Evolutionary conservation across 1,139 yeast species (phyloP), one percentile per base, ranked within the genome.

Genomic region (Yamadazyma jaroonii): DNA sequence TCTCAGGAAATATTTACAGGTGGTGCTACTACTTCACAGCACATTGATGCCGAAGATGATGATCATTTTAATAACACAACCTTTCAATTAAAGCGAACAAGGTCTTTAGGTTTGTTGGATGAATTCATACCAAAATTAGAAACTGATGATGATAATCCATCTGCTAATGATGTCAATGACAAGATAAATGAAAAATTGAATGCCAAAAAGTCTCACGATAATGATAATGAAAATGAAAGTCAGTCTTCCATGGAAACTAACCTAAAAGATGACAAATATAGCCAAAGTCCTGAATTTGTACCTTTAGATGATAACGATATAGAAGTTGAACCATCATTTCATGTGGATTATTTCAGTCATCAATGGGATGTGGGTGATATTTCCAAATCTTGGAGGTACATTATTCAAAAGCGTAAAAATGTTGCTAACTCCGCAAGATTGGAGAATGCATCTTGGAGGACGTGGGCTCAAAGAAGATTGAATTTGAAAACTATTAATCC

Each of bases 321-420:
- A 27, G 77, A 77, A 37, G 77, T 78, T 46, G 95, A 86, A 53
- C 97, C 97, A 5, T 77, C 84, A 34, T 76, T 83, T 37, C 97
- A 90, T 55, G 98, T 92, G 11, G 98, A 92, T 64, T 92, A 92
- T 59, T 72, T 92, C 32, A 86, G 96, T 4, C 96, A 92, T 57
- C 77, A 92, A 56, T 92, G 98, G 98, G 88, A 88, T 52, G 97
- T 90, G 48, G 69, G 81, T 4, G 98, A 92, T 58, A 87, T 92
- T 29, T 85, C 95, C 10, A 86, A 86, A 49, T 87, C 96, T 27
- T 92, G 98, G 98, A 74, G 96, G 47, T 92, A 92, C 58, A 85
- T 92, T 44, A 90, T 88, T 33, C 67, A 81, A 46, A 82, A 86
- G 51, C 77, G 96, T 37, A 84, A 85, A 46, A 84, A 80, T 51